Percentiles rank a stretch among this genome's conserved stretches.
Conservation (phyloP, 495 filamentous ascomycete species). For the Xylaria palmicola region DNA sequence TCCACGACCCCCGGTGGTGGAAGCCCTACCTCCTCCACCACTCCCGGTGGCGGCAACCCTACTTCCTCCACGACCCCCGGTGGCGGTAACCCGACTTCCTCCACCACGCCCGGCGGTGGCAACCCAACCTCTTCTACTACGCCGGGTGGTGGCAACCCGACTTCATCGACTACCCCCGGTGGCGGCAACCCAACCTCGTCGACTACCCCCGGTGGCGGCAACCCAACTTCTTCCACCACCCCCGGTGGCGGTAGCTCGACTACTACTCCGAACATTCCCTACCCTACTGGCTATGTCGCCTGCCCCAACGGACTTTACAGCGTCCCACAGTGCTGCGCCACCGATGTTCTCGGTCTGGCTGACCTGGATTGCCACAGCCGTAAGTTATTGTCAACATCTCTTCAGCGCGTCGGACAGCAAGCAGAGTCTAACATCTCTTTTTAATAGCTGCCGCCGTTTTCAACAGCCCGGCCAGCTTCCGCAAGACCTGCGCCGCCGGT, state of each 20-base stretch:
- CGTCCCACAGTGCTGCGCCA: constrained; percentile 38
- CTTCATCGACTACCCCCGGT: background rate
- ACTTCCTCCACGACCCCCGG: background rate
- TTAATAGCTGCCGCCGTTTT: background rate
- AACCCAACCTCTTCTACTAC: background rate
- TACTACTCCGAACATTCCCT: background rate
- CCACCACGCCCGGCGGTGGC: background rate
- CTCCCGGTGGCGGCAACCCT: background rate
- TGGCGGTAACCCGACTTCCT: background rate
- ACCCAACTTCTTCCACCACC: background rate
- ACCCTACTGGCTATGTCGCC: background rate
- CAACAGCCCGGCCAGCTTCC: background rate
- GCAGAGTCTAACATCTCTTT: background rate
- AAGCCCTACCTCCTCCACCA: background rate
- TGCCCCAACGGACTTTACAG: constrained; percentile 20
- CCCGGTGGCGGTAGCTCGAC: background rate
- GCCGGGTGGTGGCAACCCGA: background rate
- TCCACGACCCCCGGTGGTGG: background rate
- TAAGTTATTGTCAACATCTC: constrained; percentile 31
- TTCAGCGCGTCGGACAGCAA: background rate
- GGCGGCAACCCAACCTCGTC: background rate
- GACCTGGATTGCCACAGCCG: constrained; percentile 41
- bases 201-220: background rate
- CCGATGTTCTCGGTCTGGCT: constrained; percentile 42
- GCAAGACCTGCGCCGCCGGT: constrained; percentile 5